Conservation (phyloP, 176 grass and related monocot species). For the Aegilops bicornis region DNA sequence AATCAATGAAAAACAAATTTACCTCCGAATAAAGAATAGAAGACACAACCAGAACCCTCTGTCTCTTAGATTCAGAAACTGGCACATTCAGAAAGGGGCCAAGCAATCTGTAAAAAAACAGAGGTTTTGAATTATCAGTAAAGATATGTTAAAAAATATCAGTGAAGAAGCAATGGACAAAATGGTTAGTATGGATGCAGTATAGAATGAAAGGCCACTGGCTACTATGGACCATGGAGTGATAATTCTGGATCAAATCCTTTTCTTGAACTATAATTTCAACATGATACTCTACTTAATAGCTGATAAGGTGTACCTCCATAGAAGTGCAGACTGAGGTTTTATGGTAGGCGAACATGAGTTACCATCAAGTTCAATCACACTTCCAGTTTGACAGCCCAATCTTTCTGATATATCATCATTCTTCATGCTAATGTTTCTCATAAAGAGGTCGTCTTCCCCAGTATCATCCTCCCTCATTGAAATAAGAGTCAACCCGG, state of each 20-base stretch:
- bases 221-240: slow-evolving; percentile 6
- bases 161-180: slow-evolving; percentile 1
- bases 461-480: slow-evolving; percentile 76
- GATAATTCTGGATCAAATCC: not conserved
- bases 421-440: slow-evolving; percentile 52
- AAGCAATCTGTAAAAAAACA: slow-evolving; percentile 68
- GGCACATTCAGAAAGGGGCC: slow-evolving; percentile 87
- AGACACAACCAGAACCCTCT: slow-evolving; percentile 88
- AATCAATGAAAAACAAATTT: slow-evolving; percentile 25
- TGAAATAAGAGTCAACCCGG: slow-evolving; percentile 65
- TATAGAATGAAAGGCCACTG: slow-evolving; percentile 20
- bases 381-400: slow-evolving; percentile 35
- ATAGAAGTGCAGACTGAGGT: slow-evolving; percentile 72
- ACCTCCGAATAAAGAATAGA: slow-evolving; percentile 98
- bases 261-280: slow-evolving; percentile 8
- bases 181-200: slow-evolving; percentile 10
- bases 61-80: slow-evolving; percentile 91
- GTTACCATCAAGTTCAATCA: slow-evolving; percentile 45
- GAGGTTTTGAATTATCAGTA: slow-evolving; percentile 34
- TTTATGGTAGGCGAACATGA: slow-evolving; percentile 45
- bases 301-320: slow-evolving; percentile 50
- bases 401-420: slow-evolving; percentile 55
- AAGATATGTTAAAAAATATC: not conserved
- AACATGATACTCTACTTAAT: slow-evolving; percentile 14
- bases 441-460: slow-evolving; percentile 56